A percentile compares a stretch with the other conserved stretches of the same genome.
These are phyloP conservation scores for Dactylellina drechsleri DNA, from an alignment of 2,329 filamentous ascomycete genomes.

Conservation along the genomic window DNA sequence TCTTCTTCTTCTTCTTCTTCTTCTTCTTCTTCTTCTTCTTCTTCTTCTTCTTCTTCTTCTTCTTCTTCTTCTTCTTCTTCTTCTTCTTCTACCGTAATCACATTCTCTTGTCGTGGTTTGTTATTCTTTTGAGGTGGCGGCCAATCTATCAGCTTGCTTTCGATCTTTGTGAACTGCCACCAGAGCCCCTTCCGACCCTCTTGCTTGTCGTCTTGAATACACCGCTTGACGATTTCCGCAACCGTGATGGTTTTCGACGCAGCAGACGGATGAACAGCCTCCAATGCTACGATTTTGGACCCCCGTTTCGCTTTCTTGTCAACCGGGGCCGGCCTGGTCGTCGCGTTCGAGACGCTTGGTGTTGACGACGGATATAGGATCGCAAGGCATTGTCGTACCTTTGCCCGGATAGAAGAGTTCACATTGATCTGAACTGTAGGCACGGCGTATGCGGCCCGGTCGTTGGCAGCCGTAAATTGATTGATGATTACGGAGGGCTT, in stretches of 20 bases:
- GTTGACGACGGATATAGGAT: conserved; percentile 13
- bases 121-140: conserved; percentile 5
- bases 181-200: conserved; percentile 3
- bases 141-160: conserved; percentile 44
- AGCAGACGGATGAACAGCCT: conserved; percentile 30
- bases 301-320: conserved; percentile 5
- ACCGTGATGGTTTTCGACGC: conserved; percentile 45
- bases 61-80: conserved; percentile 4
- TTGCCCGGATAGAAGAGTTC: conserved; percentile 28
- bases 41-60: conserved; percentile 2
- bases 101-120: too few relatives aligned
- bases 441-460: conserved; percentile 16
- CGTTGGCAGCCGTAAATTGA: background rate
- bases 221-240: conserved; percentile 46
- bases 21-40: conserved; percentile 3
- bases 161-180: conserved; percentile 49
- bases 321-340: background rate
- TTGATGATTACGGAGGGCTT: background rate
- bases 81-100: background rate
- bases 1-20: conserved; percentile 2
- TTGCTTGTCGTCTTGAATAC: conserved; percentile 23
- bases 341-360: background rate
- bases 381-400: conserved; percentile 45
- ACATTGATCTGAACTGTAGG: conserved; percentile 26
- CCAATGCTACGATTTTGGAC: conserved; percentile 39